Percentiles rank a stretch among this genome's conserved stretches.
These are phyloP conservation scores for Mucor sp. DNA, from an alignment of 371 early-diverging fungal genomes.

Conservation along the genomic window DNA sequence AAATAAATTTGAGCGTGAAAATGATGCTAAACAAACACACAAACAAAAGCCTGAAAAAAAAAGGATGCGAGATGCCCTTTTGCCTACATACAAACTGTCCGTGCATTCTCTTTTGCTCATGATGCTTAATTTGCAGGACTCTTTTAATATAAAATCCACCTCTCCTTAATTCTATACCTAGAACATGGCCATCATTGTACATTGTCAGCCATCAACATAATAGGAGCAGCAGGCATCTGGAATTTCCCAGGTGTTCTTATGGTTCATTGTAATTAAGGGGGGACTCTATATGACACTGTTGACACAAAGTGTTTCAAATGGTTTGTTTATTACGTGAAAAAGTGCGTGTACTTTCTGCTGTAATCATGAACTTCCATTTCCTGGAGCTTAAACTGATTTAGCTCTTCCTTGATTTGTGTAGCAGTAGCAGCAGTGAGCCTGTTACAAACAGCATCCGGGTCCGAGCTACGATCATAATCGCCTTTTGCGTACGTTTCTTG, in stretches of 20 bases:
- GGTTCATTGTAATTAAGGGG: no score
- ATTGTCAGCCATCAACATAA: not conserved
- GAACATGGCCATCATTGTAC: no score
- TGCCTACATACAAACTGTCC: not conserved
- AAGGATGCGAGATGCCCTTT: not conserved
- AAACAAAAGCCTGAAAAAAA: not conserved
- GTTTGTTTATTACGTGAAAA: constrained; percentile 50
- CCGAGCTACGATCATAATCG: constrained; percentile 72
- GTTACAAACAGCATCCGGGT: constrained; percentile 56
- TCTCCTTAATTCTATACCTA: no score
- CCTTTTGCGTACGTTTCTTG: constrained; percentile 65
- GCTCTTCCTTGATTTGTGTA: constrained; percentile 68
- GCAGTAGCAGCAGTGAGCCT: constrained; percentile 62
- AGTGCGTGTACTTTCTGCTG: constrained; percentile 68
- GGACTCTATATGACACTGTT: not conserved
- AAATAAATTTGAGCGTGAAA: not conserved
- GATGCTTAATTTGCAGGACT: not conserved
- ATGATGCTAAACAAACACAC: not conserved
- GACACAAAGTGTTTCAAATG: constrained; percentile 9
- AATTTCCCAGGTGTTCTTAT: no score
- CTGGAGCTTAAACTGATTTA: constrained; percentile 70
- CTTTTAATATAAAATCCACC: no score
- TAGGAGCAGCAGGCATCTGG: not conserved
- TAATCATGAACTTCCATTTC: constrained; percentile 77
- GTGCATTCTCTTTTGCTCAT: not conserved